Conservation (phyloP, 352 stramenopile species). For the Pythium apleroticum region DNA sequence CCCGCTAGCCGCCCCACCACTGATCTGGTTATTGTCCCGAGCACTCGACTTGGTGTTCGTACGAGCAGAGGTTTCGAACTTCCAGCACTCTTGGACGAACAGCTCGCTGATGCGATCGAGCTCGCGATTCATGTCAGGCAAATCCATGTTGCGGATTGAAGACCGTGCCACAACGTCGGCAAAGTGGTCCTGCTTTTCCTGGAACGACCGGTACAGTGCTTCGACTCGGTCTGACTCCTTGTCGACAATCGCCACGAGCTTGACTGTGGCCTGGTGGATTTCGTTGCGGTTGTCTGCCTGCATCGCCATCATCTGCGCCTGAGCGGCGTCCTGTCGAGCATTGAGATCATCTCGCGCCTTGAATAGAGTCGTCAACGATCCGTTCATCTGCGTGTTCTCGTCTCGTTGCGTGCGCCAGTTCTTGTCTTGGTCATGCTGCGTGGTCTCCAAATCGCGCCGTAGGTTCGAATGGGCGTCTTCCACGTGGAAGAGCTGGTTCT, state of each 20-base stretch:
- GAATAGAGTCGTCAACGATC: slow-evolving; percentile 41
- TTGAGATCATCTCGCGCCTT: slow-evolving; percentile 51
- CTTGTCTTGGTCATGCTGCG: slow-evolving; percentile 51
- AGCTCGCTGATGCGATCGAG: slow-evolving; percentile 77
- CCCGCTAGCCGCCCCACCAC: slow-evolving; percentile 7
- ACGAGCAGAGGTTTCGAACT: slow-evolving; percentile 82
- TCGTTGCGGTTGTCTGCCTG: slow-evolving; percentile 74
- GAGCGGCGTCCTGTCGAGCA: slow-evolving; percentile 51
- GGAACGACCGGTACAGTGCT: slow-evolving; percentile 76
- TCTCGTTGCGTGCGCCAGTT: slow-evolving; percentile 56
- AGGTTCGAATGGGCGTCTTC: slow-evolving; percentile 65
- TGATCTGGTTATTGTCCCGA: slow-evolving; percentile 50
- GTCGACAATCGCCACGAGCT: slow-evolving; percentile 69
- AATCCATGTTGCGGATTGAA: slow-evolving; percentile 82
- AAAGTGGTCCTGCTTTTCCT: slow-evolving; percentile 82
- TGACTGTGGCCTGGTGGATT: slow-evolving; percentile 61
- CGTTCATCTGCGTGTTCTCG: slow-evolving; percentile 51
- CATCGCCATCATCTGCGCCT: slow-evolving; percentile 64
- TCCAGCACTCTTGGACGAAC: slow-evolving; percentile 85
- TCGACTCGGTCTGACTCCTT: slow-evolving; percentile 83
- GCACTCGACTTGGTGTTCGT: slow-evolving; percentile 48
- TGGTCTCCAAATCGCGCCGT: slow-evolving; percentile 59
- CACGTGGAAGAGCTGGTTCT: slow-evolving; percentile 77
- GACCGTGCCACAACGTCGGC: slow-evolving; percentile 71
- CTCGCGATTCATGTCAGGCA: slow-evolving; percentile 76